Percentiles rank a stretch among this genome's conserved stretches.
These are phyloP conservation scores for Elymus sibiricus DNA, from an alignment of 176 grass and related monocot genomes.

Conservation along the genomic window DNA sequence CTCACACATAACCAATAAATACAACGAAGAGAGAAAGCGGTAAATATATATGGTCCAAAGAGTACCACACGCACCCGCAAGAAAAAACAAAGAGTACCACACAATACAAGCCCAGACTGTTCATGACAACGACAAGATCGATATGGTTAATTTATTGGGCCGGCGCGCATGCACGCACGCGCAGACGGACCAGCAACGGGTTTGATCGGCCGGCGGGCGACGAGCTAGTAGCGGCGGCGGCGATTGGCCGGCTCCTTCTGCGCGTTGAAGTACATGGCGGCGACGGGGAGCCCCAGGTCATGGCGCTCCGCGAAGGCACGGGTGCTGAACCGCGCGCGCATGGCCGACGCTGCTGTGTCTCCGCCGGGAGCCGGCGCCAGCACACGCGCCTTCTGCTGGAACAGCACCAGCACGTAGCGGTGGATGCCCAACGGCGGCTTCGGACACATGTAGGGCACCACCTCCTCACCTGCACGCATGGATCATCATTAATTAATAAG, in stretches of 20 bases:
- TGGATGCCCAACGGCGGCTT: conserved; percentile 71
- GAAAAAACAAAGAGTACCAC: not conserved
- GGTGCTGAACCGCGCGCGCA: conserved; percentile 57
- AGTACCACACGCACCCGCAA: not conserved
- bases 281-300: conserved; percentile 62
- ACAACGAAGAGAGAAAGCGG: not conserved
- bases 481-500: not conserved
- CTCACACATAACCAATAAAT: not conserved
- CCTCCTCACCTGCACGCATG: conserved; percentile 45
- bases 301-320: conserved; percentile 60
- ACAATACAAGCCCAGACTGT: not conserved
- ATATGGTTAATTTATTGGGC: not conserved
- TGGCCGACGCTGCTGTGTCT: not conserved
- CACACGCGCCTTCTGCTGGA: conserved; percentile 61
- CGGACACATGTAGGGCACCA: conserved; percentile 64
- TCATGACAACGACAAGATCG: not conserved
- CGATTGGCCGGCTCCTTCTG: conserved; percentile 70
- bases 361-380: not conserved
- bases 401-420: conserved; percentile 67
- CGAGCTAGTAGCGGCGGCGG: conserved; percentile 32
- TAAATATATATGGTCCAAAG: not conserved
- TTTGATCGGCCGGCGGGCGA: not conserved
- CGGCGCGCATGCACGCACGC: not conserved
- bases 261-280: conserved; percentile 77
- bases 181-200: not conserved